Conservation (phyloP, 116 monocot species). For the Phalaenopsis hybrid region DNA sequence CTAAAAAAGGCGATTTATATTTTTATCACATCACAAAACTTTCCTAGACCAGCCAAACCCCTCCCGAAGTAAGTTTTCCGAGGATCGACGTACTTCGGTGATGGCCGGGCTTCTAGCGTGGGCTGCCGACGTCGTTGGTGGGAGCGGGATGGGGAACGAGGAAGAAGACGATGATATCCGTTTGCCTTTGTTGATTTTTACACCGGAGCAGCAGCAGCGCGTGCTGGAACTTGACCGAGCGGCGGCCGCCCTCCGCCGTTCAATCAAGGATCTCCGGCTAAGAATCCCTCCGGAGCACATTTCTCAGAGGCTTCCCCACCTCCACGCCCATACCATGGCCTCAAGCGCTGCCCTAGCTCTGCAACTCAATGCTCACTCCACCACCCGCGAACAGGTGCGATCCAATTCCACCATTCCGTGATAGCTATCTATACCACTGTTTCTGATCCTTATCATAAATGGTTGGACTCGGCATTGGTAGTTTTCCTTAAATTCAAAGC, state of each 20-base stretch:
- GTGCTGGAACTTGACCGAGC: conserved; percentile 58
- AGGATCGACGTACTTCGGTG: background rate
- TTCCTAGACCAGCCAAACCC: too few relatives aligned
- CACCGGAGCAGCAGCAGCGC: conserved; percentile 62
- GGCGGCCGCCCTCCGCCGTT: conserved; percentile 38
- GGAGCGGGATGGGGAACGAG: conserved; percentile 19
- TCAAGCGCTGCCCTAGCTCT: conserved; percentile 73
- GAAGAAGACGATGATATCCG: conserved; percentile 15
- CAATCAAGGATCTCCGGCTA: conserved; percentile 72
- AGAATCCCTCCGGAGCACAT: conserved; percentile 74
- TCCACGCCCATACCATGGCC: conserved; percentile 77
- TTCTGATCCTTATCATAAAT: background rate
- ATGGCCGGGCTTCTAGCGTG: conserved; percentile 69
- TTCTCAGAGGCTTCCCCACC: conserved; percentile 78
- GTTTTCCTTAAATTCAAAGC: background rate
- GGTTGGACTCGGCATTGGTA: background rate
- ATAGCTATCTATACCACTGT: background rate
- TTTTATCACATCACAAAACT: too few relatives aligned
- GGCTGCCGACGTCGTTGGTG: conserved; percentile 76
- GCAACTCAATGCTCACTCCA: conserved; percentile 79
- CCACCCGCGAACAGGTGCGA: conserved; percentile 74
- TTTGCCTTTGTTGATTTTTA: conserved; percentile 31
- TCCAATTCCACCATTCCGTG: background rate
- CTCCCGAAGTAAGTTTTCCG: too few relatives aligned
- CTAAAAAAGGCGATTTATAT: background rate